Conservation (phyloP, 1,284 basidiomycete species). For the Cryptococcus hybrid region DNA sequence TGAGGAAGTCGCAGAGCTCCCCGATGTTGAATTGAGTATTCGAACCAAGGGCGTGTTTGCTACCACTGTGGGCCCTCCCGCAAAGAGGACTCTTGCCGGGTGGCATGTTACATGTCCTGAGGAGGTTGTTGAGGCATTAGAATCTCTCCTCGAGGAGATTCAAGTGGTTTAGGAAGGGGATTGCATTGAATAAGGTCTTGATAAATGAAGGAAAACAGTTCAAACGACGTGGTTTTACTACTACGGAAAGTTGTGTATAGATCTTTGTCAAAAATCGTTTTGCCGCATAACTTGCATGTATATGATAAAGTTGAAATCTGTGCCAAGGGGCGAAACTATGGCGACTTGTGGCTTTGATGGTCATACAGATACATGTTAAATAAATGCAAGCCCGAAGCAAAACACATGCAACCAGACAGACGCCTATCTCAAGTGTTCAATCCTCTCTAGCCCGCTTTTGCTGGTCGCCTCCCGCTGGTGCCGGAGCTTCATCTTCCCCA, state of each 20-base stretch:
- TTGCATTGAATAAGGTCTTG: conserved; percentile 1
- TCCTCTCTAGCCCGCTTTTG: conserved; percentile 8
- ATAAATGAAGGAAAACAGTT: not conserved
- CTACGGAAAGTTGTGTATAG: not conserved
- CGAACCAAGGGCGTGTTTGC: conserved; percentile 73
- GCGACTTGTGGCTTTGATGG: no score
- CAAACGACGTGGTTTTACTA: not conserved
- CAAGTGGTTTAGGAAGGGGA: not conserved
- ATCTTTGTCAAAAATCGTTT: not conserved
- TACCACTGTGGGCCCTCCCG: conserved; percentile 79
- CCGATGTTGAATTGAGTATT: conserved; percentile 64
- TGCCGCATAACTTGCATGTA: not conserved
- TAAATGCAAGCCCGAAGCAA: not conserved
- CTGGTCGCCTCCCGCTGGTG: conserved; percentile 4
- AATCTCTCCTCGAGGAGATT: conserved; percentile 26
- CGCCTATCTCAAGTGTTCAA: not conserved
- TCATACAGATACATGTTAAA: not conserved
- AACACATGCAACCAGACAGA: no score
- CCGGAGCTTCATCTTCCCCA: conserved; percentile 3
- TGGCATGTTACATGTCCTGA: conserved; percentile 77
- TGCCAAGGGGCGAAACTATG: no score
- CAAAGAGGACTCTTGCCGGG: conserved; percentile 79
- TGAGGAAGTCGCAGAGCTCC: conserved; percentile 47
- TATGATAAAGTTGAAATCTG: no score
- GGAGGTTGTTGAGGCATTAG: conserved; percentile 48